Evolutionary conservation across 257 asterid genomes (phyloP), one percentile per base, ranked within the genome.

Genomic region (Jasminum sambac): DNA sequence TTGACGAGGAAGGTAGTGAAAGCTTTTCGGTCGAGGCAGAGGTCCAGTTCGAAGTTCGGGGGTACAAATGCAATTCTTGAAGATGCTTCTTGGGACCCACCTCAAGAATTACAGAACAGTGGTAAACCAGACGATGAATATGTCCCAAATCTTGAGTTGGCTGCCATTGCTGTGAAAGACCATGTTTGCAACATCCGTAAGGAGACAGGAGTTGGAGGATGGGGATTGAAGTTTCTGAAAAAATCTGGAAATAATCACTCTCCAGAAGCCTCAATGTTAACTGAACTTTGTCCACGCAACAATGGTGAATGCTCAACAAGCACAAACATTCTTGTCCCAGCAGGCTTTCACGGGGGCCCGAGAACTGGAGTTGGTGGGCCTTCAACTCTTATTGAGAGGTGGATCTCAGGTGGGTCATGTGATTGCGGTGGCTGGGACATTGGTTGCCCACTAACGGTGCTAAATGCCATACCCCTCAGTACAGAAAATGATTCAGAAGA

Each of bases 371-470:
- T 57, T 0, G 92, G 86, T 12, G 96, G 97, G 13, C 97, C 97
- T 9, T 89, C 92, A 6, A 80, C 88, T 70, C 93, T 91, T 23
- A 63, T 77, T 5, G 94, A 91, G 42, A 80, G 99, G 70, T 95
- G 96, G 97, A 77, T 55, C 67, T 85, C 92, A 0, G 94, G 94
- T 17, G 98, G 99, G 36, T 69, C 11, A 12, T 95, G 99, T 61
- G 97, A 95, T 43, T 95, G 99, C 73, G 99, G 98, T 9, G 99
- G 98, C 38, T 95, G 99, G 99, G 99, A 95, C 55, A 19, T 75
- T 1, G 99, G 98, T 23, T 95, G 99, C 77, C 95, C 96, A 0
- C 70, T 95, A 34, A 79, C 96, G 2, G 64, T 95, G 37, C 87
- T 95, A 68, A 80, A 77, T 36, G 73, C 84, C 16, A 67, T 50